Percentiles rank a stretch among this genome's conserved stretches.
Evolutionary conservation across 805 yeast species (phyloP).

Genomic region (Metschnikowia gelsemii): DNA sequence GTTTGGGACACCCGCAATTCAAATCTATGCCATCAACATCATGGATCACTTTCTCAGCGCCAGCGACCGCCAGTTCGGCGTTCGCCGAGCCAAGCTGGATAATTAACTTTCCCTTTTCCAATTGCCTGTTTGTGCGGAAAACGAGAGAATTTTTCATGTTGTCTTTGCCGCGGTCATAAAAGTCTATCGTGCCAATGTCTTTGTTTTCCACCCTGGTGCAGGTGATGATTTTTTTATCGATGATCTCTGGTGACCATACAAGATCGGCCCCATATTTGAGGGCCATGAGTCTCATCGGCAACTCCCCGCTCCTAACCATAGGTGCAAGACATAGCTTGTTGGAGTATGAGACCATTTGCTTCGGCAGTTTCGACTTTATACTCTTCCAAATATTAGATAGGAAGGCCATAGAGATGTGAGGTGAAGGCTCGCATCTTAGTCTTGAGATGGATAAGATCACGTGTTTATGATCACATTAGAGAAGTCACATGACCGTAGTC

Average conservation of each 20-base stretch:
- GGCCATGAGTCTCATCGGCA: conserved; percentile 82
- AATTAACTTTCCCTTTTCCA: conserved; percentile 66
- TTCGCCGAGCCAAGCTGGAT: conserved; percentile 90
- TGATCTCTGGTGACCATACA: conserved; percentile 93
- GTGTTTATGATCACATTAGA: background rate
- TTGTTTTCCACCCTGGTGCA: conserved; percentile 66
- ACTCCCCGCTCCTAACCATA: conserved; percentile 94
- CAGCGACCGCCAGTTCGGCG: conserved; percentile 82
- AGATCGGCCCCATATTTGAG: conserved; percentile 86
- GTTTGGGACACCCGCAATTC: conserved; percentile 97
- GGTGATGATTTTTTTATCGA: conserved; percentile 77
- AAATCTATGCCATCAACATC: conserved; percentile 94
- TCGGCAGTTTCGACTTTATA: background rate
- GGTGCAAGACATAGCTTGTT: conserved; percentile 90
- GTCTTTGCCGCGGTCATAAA: conserved; percentile 30
- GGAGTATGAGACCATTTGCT: conserved; percentile 59
- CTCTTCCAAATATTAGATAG: background rate
- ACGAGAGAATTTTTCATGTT: conserved; percentile 47
- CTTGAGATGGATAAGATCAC: conserved; percentile 3
- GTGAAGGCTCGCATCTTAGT: conserved; percentile 1
- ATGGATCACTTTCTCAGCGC: conserved; percentile 72
- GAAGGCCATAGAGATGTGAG: conserved; percentile 1
- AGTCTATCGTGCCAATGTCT: conserved; percentile 60
- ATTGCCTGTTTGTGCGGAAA: conserved; percentile 67
- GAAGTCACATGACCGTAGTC: conserved; percentile 3